Evolutionary conservation across 2,329 filamentous ascomycete genomes (phyloP).

Genomic region (Mycocentrospora acerina): DNA sequence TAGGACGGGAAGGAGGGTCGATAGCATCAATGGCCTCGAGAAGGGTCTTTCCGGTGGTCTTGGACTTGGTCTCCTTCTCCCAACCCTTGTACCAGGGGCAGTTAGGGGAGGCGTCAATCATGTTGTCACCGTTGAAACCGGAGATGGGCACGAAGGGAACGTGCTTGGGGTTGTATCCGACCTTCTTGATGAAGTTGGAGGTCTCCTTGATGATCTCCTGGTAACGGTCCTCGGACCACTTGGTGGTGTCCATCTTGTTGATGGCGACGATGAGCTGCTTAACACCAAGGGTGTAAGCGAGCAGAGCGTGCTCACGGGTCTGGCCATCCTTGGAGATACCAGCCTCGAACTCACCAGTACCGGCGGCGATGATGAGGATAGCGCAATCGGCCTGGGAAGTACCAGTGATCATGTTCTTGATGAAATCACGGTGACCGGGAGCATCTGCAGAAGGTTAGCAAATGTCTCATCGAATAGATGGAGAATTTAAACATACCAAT

Average conservation of each 20-base stretch:
- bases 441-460: slow-evolving; percentile 56
- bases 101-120: slow-evolving; percentile 87
- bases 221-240: slow-evolving; percentile 96
- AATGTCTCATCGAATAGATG: slow-evolving; percentile 2
- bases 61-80: slow-evolving; percentile 97
- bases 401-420: slow-evolving; percentile 99
- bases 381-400: slow-evolving; percentile 99
- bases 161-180: slow-evolving; percentile 99
- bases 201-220: slow-evolving; percentile 99
- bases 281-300: slow-evolving; percentile 99
- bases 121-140: slow-evolving; percentile 99
- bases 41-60: slow-evolving; percentile 92
- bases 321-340: slow-evolving; percentile 99
- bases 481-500: slow-evolving; percentile 62
- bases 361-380: slow-evolving; percentile 99
- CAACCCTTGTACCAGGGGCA: slow-evolving; percentile 99
- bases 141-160: slow-evolving; percentile 99
- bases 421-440: slow-evolving; percentile 99
- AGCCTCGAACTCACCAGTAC: slow-evolving; percentile 99
- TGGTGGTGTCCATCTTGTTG: slow-evolving; percentile 99
- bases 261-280: slow-evolving; percentile 99
- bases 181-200: slow-evolving; percentile 99
- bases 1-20: slow-evolving; percentile 86
- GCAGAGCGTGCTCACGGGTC: slow-evolving; percentile 99
- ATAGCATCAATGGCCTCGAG: slow-evolving; percentile 98